phyloP scores from a whole-genome alignment of 371 early-diverging fungal genomes.

The Amoeboradix gromovi region DNA sequence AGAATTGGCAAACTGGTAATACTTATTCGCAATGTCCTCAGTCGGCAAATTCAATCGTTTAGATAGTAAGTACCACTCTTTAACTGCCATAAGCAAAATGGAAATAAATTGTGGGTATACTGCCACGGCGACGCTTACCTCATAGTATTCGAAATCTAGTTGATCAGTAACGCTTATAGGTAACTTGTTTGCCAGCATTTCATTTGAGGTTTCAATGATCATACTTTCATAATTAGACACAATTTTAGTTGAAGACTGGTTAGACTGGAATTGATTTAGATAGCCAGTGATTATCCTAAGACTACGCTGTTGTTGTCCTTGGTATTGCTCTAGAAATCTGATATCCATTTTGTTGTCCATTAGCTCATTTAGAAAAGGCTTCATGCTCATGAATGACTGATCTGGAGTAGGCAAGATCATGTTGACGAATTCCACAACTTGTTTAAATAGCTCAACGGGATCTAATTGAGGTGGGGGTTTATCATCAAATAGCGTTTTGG shows the following conservation, averaged over 20 bases:
- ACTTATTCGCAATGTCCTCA: background rate
- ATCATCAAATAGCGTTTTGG: background rate
- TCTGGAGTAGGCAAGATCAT: background rate
- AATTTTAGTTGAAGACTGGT: background rate
- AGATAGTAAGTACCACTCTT: background rate
- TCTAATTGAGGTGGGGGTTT: background rate
- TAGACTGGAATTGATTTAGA: background rate
- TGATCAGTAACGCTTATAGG: background rate
- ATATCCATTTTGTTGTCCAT: background rate
- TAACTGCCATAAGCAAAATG: background rate
- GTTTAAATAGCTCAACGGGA: background rate
- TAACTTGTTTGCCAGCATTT: background rate
- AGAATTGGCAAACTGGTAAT: background rate
- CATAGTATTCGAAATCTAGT: background rate
- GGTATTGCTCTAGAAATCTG: background rate
- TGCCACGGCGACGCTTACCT: background rate
- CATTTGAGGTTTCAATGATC: background rate
- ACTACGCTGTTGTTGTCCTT: background rate
- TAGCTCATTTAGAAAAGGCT: background rate
- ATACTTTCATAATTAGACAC: background rate
- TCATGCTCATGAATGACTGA: background rate
- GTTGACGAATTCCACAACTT: background rate
- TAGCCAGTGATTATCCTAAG: background rate
- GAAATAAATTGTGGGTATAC: background rate
- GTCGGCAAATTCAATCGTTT: background rate